Base-by-base conservation (phyloP, 2,329 filamentous ascomycete species). In the Fusarium pseudograminearum region DNA sequence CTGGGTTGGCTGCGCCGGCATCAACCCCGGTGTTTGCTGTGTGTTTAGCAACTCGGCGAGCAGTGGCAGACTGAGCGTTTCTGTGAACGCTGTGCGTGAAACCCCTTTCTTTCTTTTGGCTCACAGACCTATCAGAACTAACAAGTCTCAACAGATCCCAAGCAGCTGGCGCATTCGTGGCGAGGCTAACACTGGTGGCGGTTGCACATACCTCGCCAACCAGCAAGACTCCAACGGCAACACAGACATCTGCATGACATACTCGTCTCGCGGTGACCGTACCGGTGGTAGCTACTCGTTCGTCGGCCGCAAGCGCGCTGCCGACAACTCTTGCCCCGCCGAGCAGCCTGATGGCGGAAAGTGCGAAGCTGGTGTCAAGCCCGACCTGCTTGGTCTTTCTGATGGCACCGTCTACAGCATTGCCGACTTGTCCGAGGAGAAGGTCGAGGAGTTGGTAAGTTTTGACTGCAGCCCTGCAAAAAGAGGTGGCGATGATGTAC, bases 231-330 rank as follows among this genome's bases (percentile, higher is more conserved):
- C 48, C 7, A 51, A 51, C 9, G 48, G 48, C 3, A 51, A n/a
- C 12, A 51, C 48, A 12, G 48, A 51, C 18, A n/a, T 51, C 3
- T 51, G 48, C 33, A 11, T 51, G 48, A 2, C 33, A 4, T 51
- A 51, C 24, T 7, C 12, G 2, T 40, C 48, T 11, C 48, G 48
- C 2, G 33, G 48, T 1, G 48, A 51, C 16, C 48, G 48, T 1
- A 51, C 48, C 2, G 48, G 24, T 1, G 48, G 33, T 0, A 20
- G 5, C 8, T 51, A 51, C 7, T 38, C 3, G 18, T 51, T 51
- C 14, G 14, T 51, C 24, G 48, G 48, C 24, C 48, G 48, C 6
- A 51, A 51, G 24, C 48, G 48, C 9, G 48, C 48, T 3, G 48
- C 11, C 4, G 48, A 51, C 7, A 5, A 28, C 24, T 20, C 48